A percentile compares a stretch with the other conserved stretches of the same genome.
These are phyloP conservation scores for Aristolochia contorta DNA, from an alignment of 164 flowering plant species.

Conservation along the genomic window DNA sequence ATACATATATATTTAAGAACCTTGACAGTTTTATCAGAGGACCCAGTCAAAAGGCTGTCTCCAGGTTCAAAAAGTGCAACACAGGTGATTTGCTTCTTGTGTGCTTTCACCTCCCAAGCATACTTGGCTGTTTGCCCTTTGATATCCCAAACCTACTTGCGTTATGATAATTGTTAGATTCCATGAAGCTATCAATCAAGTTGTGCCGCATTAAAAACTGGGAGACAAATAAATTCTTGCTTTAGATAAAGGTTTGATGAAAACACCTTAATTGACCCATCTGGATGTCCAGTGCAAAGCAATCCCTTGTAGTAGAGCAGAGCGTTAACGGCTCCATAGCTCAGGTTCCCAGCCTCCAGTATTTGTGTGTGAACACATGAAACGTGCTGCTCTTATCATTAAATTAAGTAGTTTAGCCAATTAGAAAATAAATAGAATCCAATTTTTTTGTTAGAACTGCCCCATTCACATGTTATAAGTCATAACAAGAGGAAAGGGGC, in stretches of 20 bases:
- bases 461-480: too few species aligned
- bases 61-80: slow-evolving; percentile 57
- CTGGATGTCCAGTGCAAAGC: slow-evolving; percentile 61
- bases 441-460: too few species aligned
- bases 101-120: slow-evolving; percentile 49
- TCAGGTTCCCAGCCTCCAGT: slow-evolving; percentile 38
- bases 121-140: slow-evolving; percentile 44
- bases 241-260: too few species aligned
- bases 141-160: slow-evolving; percentile 59
- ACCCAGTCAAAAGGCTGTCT: slow-evolving; percentile 63
- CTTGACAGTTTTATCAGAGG: slow-evolving; percentile 64
- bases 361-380: slow-evolving; percentile 81
- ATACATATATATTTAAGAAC: slow-evolving; percentile 24
- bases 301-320: slow-evolving; percentile 73
- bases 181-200: too few species aligned
- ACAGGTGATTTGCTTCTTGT: slow-evolving; percentile 63
- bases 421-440: too few species aligned
- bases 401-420: background rate
- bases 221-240: too few species aligned
- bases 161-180: background rate
- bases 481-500: background rate
- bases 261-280: slow-evolving; percentile 79
- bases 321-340: slow-evolving; percentile 55
- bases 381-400: slow-evolving; percentile 46
- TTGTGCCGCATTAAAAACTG: too few species aligned